Evolutionary conservation across 805 yeast species (phyloP), one percentile per base, ranked within the genome.

Genomic region (Pichia cephalocereana): DNA sequence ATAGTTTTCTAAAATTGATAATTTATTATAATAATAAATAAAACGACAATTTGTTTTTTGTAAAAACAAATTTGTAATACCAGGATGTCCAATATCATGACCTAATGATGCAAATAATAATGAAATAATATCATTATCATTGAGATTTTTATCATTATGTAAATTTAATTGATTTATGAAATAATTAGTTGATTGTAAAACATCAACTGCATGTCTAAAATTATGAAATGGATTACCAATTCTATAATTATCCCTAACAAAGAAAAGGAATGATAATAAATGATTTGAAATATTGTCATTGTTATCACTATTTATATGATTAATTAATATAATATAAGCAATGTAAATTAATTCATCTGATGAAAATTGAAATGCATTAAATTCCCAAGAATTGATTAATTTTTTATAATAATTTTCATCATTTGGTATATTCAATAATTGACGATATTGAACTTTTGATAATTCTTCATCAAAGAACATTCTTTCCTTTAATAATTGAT

Each of bases 31-130:
- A 15, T 77, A 57, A 47, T 66, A 62, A 3, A 91, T 77, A 26
- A 88, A 71, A 11, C 88, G 87, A 0, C 93, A 75, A 9, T 72
- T 62, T 56, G 78, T 62, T 50, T 76, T 70, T 26, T 71, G 68
- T 62, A 91, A 68, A 54, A 88, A 80, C 37, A 79, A 77, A 63
- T 88, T 87, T 14, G 95, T 88, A n/a, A 89, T 79, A 2, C 98
- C 99, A 0, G 98, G 98, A 65, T 93, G 99, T 23, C 96, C 96
- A 32, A 86, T 80, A 64, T 93, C 99, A 67, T 93, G 99, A 46
- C 98, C 98, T 40, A 90, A 67, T 1, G 96, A 93, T 0, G 96
- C 86, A 12, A 90, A 69, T 34, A 86, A 72, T 28, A 88, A 66
- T 2, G 84, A 77, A 43, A 85, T 66, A 2, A 74, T 70, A 55